A percentile compares a stretch with the other conserved stretches of the same genome.
These are phyloP conservation scores for Phaseolus lunatus DNA, from an alignment of 306 rosid species.

Conservation along the genomic window DNA sequence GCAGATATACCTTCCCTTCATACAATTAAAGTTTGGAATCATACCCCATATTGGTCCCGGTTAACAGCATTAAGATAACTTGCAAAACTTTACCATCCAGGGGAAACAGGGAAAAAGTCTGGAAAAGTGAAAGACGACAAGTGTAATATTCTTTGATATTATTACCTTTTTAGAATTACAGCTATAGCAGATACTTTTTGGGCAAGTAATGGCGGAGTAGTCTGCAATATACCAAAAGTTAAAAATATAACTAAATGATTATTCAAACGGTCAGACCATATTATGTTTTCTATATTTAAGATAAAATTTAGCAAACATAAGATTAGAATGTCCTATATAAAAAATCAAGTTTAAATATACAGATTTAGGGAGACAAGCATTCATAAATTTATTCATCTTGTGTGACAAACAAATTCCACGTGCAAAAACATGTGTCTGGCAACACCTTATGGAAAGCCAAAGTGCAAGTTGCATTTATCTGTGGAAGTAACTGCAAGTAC, in stretches of 20 bases:
- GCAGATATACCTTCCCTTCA: slow-evolving; percentile 30
- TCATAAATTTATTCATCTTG: slow-evolving; percentile 25
- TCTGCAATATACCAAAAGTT: slow-evolving; percentile 57
- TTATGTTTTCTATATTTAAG: slow-evolving; percentile 35
- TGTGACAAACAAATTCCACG: slow-evolving; percentile 31
- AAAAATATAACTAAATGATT: slow-evolving; percentile 36
- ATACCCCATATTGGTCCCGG: slow-evolving; percentile 12
- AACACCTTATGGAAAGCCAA: slow-evolving; percentile 80
- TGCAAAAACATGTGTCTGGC: slow-evolving; percentile 38
- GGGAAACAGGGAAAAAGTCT: slow-evolving; percentile 27
- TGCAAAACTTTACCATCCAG: slow-evolving; percentile 5
- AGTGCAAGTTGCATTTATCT: slow-evolving; percentile 72
- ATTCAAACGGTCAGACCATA: slow-evolving; percentile 22
- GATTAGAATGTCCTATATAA: slow-evolving; percentile 30
- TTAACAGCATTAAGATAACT: slow-evolving; percentile 29
- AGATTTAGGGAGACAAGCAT: slow-evolving; percentile 6
- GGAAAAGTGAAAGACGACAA: slow-evolving; percentile 22
- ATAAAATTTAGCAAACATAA: slow-evolving; percentile 35
- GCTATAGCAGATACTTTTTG: slow-evolving; percentile 70
- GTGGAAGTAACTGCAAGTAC: slow-evolving; percentile 80
- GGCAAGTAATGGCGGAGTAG: slow-evolving; percentile 75
- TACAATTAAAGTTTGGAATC: slow-evolving; percentile 27
- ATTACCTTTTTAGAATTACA: slow-evolving; percentile 74
- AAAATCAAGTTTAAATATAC: slow-evolving; percentile 7
- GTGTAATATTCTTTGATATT: slow-evolving; percentile 14